Evolutionary conservation across 345 rosid species (phyloP).

Genomic region (Hibiscus mutabilis): DNA sequence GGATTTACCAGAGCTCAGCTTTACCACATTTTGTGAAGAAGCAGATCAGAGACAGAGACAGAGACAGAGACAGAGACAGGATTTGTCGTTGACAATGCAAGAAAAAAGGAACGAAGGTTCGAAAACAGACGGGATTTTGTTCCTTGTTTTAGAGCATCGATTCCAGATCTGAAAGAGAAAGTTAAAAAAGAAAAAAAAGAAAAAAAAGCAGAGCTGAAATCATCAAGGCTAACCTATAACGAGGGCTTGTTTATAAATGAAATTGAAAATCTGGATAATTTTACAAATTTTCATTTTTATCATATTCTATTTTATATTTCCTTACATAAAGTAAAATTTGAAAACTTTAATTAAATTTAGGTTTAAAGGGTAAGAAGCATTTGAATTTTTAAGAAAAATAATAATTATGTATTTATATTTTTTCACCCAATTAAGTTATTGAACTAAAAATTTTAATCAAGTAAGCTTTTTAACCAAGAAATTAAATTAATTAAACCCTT

Average conservation of each 20-base stretch:
- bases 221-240: background rate
- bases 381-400: no score
- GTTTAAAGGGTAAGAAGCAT: no score
- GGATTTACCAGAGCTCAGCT: constrained; percentile 5
- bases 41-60: background rate
- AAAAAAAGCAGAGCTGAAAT: constrained; percentile 8
- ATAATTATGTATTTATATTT: no score
- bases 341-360: no score
- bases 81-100: background rate
- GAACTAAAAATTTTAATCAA: no score
- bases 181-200: background rate
- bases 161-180: constrained; percentile 31
- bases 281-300: background rate
- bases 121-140: background rate
- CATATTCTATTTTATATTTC: background rate
- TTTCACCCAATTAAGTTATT: no score
- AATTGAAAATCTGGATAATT: background rate
- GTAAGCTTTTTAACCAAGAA: no score
- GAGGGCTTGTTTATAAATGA: background rate
- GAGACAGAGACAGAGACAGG: background rate
- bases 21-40: constrained; percentile 15
- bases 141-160: background rate
- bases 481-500: no score
- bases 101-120: background rate
- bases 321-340: no score